Evolutionary conservation across 345 rosid genomes (phyloP).

Genomic region (Aegle marmelos): DNA sequence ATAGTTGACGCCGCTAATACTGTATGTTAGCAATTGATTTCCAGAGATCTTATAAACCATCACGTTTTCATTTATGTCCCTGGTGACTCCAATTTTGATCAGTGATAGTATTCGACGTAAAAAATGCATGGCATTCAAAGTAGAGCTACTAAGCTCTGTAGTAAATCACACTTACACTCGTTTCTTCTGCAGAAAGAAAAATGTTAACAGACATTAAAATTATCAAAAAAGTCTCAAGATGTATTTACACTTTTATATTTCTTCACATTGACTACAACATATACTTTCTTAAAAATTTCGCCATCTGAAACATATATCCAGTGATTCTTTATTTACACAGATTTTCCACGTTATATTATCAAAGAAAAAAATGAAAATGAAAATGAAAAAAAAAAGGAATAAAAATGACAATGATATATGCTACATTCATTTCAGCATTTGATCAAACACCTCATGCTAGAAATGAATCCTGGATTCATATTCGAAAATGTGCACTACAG

Average conservation of each 20-base stretch:
- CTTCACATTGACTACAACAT: neutral
- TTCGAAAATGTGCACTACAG: neutral
- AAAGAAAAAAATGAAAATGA: neutral
- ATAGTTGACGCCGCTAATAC: neutral
- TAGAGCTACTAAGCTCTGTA: neutral
- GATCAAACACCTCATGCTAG: conserved; percentile 25
- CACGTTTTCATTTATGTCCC: neutral
- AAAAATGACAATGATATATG: neutral
- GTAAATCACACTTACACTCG: neutral
- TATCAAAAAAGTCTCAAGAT: neutral
- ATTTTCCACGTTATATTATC: neutral
- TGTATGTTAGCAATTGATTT: neutral
- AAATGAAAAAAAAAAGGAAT: neutral
- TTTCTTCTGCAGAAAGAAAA: neutral
- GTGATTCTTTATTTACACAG: neutral
- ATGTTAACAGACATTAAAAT: neutral
- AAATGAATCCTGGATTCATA: conserved; percentile 5
- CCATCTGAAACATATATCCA: neutral
- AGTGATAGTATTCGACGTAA: neutral
- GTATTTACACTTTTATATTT: neutral
- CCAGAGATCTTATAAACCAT: neutral
- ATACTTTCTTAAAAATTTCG: neutral
- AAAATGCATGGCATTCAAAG: neutral
- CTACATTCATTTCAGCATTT: conserved; percentile 26
- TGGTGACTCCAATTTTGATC: neutral